Conservation (phyloP, 176 grass and related monocot genomes). For the Leersia perrieri region DNA sequence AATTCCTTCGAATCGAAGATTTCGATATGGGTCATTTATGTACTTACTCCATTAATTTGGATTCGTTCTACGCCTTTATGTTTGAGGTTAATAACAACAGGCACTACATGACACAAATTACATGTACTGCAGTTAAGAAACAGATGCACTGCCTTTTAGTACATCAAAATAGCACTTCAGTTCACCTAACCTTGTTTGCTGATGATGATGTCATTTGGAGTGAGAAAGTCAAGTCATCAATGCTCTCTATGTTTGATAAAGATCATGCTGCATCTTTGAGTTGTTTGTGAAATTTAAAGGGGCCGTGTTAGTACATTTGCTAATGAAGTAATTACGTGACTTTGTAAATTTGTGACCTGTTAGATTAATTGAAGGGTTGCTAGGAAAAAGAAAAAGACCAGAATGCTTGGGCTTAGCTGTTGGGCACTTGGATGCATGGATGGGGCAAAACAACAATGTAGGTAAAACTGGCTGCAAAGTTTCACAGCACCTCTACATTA, state of each 20-base stretch:
- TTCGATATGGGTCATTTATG: not conserved
- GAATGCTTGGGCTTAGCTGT: too few relatives aligned
- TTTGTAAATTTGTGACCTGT: not conserved
- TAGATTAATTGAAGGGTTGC: not conserved
- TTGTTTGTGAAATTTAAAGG: not conserved
- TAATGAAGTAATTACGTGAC: not conserved
- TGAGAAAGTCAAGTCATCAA: not conserved
- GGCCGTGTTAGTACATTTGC: not conserved
- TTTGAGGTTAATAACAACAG: not conserved
- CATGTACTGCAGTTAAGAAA: not conserved
- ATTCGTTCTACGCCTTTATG: not conserved
- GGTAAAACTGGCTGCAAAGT: not conserved
- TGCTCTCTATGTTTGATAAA: not conserved
- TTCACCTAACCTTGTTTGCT: not conserved
- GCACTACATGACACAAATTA: not conserved
- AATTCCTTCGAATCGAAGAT: constrained; percentile 36
- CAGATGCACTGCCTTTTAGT: not conserved
- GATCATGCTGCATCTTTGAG: not conserved
- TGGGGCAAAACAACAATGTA: not conserved
- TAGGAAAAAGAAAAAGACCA: not conserved
- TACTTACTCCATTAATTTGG: not conserved
- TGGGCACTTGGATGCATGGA: too few relatives aligned
- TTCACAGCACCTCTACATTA: not conserved
- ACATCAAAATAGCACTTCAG: not conserved
- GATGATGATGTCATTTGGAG: not conserved